These are phyloP conservation scores for Citrullus colocynthis DNA, from an alignment of 306 rosid species.

Conservation along the genomic window DNA sequence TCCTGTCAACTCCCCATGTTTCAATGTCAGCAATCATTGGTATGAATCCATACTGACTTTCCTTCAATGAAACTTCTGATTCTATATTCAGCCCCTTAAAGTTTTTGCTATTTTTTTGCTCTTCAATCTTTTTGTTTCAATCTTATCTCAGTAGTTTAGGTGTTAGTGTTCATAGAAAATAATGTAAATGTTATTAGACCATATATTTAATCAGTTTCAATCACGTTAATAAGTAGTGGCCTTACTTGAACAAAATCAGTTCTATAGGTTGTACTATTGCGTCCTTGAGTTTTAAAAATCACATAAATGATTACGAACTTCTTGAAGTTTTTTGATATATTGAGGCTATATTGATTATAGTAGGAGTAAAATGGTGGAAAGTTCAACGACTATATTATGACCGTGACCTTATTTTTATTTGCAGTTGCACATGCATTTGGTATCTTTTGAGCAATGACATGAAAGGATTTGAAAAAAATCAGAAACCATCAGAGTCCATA, in stretches of 20 bases:
- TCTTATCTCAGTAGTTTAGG: not conserved
- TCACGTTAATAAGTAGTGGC: not conserved
- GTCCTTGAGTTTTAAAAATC: not conserved
- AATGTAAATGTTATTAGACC: not conserved
- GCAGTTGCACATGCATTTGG: not conserved
- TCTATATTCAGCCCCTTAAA: not conserved
- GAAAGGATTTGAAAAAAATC: not conserved
- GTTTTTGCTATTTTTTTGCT: no score
- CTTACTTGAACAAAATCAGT: no score
- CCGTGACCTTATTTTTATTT: not conserved
- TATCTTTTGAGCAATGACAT: not conserved
- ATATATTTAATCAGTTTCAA: not conserved
- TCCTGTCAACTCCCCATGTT: conserved; percentile 62
- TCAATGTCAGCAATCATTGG: conserved; percentile 72
- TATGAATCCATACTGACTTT: conserved; percentile 17
- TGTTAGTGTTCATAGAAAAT: not conserved
- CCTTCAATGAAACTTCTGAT: not conserved
- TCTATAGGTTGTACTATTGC: no score
- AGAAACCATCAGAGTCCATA: not conserved
- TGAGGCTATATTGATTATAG: not conserved
- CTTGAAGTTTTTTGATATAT: not conserved
- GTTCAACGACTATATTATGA: not conserved
- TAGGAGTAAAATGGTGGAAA: not conserved
- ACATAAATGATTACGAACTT: not conserved
- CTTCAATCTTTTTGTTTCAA: not conserved